These are phyloP conservation scores for Pestalotiopsis fici DNA, from an alignment of 2,329 filamentous ascomycete species.

Conservation along the genomic window DNA sequence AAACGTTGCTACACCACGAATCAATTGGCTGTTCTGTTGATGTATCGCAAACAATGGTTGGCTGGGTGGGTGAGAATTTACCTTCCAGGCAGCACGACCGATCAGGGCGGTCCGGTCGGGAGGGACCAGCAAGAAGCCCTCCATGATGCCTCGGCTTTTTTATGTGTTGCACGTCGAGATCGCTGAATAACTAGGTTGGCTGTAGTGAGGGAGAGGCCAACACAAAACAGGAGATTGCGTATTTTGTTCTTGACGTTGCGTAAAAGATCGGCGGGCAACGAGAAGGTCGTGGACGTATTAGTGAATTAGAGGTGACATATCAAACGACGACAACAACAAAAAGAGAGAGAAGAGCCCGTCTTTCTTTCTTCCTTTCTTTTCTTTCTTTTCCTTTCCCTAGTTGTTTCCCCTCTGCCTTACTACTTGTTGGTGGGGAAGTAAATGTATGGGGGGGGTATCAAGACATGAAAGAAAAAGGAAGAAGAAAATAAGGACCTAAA, in stretches of 20 bases:
- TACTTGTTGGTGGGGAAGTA: no score
- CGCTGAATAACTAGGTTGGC: not conserved
- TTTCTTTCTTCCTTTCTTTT: conserved; percentile 11
- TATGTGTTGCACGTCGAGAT: not conserved
- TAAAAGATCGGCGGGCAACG: not conserved
- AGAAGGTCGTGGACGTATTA: not conserved
- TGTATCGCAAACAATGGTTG: conserved; percentile 4
- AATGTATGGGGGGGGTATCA: not conserved
- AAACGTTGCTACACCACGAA: conserved; percentile 52
- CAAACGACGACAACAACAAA: not conserved
- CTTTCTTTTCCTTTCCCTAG: not conserved
- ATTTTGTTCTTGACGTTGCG: not conserved
- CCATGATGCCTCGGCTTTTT: conserved; percentile 35
- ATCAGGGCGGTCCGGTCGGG: conserved; percentile 54
- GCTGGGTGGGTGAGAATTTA: conserved; percentile 22
- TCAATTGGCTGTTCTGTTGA: conserved; percentile 14
- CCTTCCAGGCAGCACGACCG: conserved; percentile 55
- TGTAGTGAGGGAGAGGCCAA: not conserved
- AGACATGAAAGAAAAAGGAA: not conserved
- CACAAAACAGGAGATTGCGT: not conserved
- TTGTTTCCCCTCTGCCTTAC: not conserved
- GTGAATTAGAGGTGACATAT: conserved; percentile 1
- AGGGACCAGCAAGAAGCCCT: conserved; percentile 50
- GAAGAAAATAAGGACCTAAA: not conserved
- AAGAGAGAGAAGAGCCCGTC: not conserved